Conservation (phyloP, 805 yeast species). For the Cyberlindnera sargentensis region DNA sequence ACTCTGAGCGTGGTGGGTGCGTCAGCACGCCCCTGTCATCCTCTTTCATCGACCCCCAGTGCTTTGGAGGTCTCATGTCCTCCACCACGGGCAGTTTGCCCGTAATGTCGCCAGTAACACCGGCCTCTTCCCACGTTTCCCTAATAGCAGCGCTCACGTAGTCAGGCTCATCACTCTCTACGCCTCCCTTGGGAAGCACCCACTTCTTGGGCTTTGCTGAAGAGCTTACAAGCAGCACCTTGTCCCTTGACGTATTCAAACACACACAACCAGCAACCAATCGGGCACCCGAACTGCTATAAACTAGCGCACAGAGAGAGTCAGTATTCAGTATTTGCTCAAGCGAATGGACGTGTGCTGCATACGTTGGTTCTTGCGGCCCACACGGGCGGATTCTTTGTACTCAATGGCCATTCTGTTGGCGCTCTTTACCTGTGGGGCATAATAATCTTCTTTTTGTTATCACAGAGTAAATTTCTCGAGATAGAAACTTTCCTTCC, state of each 20-base stretch:
- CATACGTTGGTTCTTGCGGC: not conserved
- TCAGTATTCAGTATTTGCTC: constrained; percentile 4
- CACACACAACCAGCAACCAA: constrained; percentile 92
- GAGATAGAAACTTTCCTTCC: no score
- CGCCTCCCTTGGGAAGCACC: constrained; percentile 96
- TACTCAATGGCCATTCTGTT: not conserved
- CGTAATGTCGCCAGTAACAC: constrained; percentile 62
- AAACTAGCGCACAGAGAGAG: constrained; percentile 29
- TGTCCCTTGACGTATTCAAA: constrained; percentile 44
- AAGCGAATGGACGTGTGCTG: not conserved
- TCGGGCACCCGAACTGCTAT: constrained; percentile 62
- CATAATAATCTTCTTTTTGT: no score
- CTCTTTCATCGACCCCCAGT: constrained; percentile 28
- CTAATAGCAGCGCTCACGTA: constrained; percentile 49
- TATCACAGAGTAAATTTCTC: no score
- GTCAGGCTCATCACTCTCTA: constrained; percentile 67
- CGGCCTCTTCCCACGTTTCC: constrained; percentile 98
- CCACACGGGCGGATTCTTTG: not conserved
- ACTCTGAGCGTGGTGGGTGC: constrained; percentile 72
- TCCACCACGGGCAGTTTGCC: constrained; percentile 55
- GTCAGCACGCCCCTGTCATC: constrained; percentile 23
- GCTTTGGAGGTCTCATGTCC: constrained; percentile 49
- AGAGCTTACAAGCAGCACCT: constrained; percentile 76
- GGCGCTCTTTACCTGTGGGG: no score
- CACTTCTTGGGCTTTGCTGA: constrained; percentile 61